A percentile compares a stretch with the other conserved stretches of the same genome.
phyloP scores from a whole-genome alignment of 495 filamentous ascomycete genomes.

The Immersiella caudata region DNA sequence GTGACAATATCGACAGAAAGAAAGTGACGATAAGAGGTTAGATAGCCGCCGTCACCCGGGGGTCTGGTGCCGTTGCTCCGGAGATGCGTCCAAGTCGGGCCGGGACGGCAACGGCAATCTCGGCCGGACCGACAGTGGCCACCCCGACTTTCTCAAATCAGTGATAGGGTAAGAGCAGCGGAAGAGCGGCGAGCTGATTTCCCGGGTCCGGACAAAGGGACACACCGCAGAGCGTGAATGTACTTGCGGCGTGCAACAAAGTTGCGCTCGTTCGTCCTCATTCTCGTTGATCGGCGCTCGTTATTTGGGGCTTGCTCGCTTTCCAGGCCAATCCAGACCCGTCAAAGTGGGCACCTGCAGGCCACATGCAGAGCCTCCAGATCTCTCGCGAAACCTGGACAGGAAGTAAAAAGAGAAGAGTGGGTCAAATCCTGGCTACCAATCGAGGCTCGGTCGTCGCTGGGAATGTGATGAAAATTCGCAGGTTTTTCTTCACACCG shows the following conservation, averaged over 20 bases:
- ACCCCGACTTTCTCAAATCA: not conserved
- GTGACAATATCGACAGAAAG: not conserved
- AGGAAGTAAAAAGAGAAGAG: slow-evolving; percentile 2
- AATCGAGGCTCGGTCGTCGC: slow-evolving; percentile 10
- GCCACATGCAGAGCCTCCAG: slow-evolving; percentile 10
- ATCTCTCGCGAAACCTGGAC: slow-evolving; percentile 1
- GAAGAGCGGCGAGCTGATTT: not conserved
- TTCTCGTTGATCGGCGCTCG: not conserved
- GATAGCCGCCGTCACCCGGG: not conserved
- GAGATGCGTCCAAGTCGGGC: not conserved
- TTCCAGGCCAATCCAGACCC: slow-evolving; percentile 11
- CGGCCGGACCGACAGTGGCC: not conserved
- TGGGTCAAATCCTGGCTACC: slow-evolving; percentile 3
- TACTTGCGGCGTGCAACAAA: not conserved
- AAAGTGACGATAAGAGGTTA: not conserved
- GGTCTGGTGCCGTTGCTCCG: not conserved
- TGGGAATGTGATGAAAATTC: slow-evolving; percentile 13
- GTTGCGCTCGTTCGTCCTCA: not conserved
- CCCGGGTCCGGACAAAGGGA: not conserved
- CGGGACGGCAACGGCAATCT: not conserved
- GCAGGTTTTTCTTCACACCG: slow-evolving; percentile 15
- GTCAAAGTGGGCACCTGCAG: not conserved
- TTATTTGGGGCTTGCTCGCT: not conserved
- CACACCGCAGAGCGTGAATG: not conserved
- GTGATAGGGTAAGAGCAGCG: not conserved